phyloP scores from a whole-genome alignment of 2,329 filamentous ascomycete genomes.

The Cercospora berteroae region DNA sequence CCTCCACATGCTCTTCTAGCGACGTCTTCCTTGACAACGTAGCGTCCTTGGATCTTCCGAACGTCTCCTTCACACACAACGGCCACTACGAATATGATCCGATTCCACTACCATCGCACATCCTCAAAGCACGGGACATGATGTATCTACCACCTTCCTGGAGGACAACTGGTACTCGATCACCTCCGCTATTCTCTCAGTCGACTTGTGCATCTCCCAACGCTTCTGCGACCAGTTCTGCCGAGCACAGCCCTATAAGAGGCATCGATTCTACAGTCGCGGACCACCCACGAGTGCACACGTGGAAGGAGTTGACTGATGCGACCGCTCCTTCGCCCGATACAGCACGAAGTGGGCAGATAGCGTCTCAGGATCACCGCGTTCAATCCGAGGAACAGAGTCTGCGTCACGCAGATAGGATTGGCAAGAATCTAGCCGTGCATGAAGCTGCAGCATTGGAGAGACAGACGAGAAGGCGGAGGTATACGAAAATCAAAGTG shows the following conservation, averaged over 20 bases:
- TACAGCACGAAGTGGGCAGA: neutral
- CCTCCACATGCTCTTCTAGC: neutral
- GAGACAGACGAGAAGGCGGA: conserved; percentile 20
- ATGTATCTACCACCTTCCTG: neutral
- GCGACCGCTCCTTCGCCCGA: neutral
- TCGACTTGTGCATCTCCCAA: conserved; percentile 14
- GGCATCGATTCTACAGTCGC: neutral
- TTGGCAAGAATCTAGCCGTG: conserved; percentile 23
- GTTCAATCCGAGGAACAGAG: conserved; percentile 10
- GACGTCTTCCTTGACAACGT: neutral
- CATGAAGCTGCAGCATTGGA: conserved; percentile 28
- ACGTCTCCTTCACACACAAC: neutral
- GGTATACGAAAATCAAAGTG: neutral
- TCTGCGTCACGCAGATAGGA: conserved; percentile 20
- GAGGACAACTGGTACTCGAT: neutral
- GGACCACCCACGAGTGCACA: neutral
- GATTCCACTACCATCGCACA: conserved; percentile 19
- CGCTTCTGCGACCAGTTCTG: neutral
- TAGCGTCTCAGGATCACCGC: neutral
- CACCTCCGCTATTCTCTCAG: conserved; percentile 18
- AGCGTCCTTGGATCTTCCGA: neutral
- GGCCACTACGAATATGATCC: neutral
- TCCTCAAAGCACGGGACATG: conserved; percentile 17
- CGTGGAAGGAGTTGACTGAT: conserved; percentile 1
- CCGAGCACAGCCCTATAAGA: neutral